A percentile compares a stretch with the other conserved stretches of the same genome.
Evolutionary conservation across 2,329 filamentous ascomycete genomes (phyloP).

Genomic region (Nemania serpens): DNA sequence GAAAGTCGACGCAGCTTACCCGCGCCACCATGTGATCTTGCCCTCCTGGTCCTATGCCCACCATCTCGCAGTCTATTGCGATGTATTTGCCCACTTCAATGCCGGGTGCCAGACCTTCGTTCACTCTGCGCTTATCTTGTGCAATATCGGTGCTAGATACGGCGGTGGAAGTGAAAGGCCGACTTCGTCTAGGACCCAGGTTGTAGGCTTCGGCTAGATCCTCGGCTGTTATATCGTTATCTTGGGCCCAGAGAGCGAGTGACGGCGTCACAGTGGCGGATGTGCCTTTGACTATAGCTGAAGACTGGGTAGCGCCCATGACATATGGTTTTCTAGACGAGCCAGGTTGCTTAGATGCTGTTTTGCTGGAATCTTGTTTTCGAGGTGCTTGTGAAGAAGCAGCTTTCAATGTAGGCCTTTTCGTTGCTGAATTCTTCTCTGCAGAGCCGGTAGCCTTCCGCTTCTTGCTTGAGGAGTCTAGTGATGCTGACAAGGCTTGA

Average conservation of each 20-base stretch:
- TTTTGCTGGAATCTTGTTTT: slow-evolving; percentile 17
- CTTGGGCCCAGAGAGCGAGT: slow-evolving; percentile 63
- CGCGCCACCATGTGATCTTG: slow-evolving; percentile 79
- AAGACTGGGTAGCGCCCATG: slow-evolving; percentile 65
- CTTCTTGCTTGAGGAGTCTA: slow-evolving; percentile 24
- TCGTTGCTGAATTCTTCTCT: slow-evolving; percentile 8
- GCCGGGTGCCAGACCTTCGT: slow-evolving; percentile 64
- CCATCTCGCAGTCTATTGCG: slow-evolving; percentile 97
- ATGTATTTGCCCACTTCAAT: slow-evolving; percentile 86
- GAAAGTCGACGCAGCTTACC: slow-evolving; percentile 90
- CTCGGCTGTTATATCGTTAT: slow-evolving; percentile 64
- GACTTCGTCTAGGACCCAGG: slow-evolving; percentile 51
- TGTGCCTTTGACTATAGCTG: slow-evolving; percentile 47
- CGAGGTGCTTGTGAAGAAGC: slow-evolving; percentile 2
- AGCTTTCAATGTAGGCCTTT: slow-evolving; percentile 11
- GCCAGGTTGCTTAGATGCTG: slow-evolving; percentile 20
- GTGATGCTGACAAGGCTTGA: slow-evolving; percentile 21
- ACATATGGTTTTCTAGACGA: slow-evolving; percentile 36
- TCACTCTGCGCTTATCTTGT: slow-evolving; percentile 50
- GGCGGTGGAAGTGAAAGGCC: not conserved
- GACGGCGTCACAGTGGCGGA: slow-evolving; percentile 54
- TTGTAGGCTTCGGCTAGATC: slow-evolving; percentile 66
- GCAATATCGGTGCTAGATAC: slow-evolving; percentile 11
- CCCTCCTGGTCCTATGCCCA: slow-evolving; percentile 76
- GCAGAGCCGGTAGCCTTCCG: slow-evolving; percentile 20